Conservation (phyloP, 2,329 filamentous ascomycete species). For the Emmonsia crescens region DNA sequence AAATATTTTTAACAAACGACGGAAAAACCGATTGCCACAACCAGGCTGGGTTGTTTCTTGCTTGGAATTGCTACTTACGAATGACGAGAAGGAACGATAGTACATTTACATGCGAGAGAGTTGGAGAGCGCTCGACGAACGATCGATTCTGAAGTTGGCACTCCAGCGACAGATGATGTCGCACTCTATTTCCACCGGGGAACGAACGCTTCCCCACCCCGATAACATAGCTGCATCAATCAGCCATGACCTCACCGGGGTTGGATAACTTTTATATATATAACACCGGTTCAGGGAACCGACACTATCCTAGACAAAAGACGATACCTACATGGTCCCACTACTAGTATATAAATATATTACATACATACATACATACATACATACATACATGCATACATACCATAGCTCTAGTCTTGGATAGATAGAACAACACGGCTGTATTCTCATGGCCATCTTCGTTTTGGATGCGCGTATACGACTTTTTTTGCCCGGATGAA, state of each 20-base stretch:
- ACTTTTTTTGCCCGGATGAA: too few species aligned
- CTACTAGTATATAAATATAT: neutral
- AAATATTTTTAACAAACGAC: neutral
- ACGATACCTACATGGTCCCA: neutral
- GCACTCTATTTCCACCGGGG: neutral
- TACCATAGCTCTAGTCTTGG: neutral
- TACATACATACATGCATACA: neutral
- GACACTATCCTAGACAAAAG: neutral
- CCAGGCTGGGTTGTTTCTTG: neutral
- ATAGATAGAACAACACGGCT: neutral
- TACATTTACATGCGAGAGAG: neutral
- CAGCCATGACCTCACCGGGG: neutral
- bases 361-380: neutral
- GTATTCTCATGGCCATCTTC: neutral
- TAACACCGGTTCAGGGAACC: neutral
- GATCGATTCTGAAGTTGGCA: neutral
- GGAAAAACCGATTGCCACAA: neutral
- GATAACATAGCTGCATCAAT: neutral
- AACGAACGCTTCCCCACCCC: neutral
- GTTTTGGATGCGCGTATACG: neutral
- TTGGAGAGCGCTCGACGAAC: neutral
- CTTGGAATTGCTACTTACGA: neutral
- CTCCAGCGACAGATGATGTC: neutral
- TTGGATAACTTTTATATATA: neutral
- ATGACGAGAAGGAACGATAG: neutral